Percentiles rank a stretch among this genome's conserved stretches.
These are phyloP conservation scores for Paracamarosporium sp. DNA, from an alignment of 2,329 filamentous ascomycete genomes.

Conservation along the genomic window DNA sequence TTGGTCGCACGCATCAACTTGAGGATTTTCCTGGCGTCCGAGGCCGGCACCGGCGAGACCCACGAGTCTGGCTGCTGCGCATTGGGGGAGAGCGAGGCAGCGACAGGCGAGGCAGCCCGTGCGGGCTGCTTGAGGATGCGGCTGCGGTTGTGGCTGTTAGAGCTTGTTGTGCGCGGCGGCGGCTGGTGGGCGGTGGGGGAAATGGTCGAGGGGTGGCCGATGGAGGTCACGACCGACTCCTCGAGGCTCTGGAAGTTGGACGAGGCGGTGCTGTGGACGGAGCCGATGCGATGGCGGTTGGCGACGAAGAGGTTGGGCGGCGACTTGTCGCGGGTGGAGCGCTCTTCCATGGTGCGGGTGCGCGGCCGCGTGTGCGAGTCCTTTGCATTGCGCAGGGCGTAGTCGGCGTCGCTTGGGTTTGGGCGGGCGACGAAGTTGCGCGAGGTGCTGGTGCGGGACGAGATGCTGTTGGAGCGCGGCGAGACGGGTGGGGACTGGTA, in stretches of 20 bases:
- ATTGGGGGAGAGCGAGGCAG: constrained; percentile 17
- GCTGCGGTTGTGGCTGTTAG: constrained; percentile 32
- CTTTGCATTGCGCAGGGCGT: constrained; percentile 34
- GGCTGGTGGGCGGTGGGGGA: constrained; percentile 34
- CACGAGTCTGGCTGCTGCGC: constrained; percentile 40
- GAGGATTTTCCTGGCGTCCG: constrained; percentile 74
- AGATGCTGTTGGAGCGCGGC: constrained; percentile 34
- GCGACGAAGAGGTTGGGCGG: constrained; percentile 53
- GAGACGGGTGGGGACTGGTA: constrained; percentile 37
- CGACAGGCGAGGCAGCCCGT: constrained; percentile 10
- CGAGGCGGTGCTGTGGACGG: constrained; percentile 69
- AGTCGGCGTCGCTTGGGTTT: constrained; percentile 42
- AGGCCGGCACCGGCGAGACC: constrained; percentile 57
- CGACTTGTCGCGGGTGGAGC: constrained; percentile 47
- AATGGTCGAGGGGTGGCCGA: constrained; percentile 50
- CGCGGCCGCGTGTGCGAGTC: constrained; percentile 62
- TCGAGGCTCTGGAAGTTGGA: constrained; percentile 56
- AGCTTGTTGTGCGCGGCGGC: constrained; percentile 38
- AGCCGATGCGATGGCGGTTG: constrained; percentile 71
- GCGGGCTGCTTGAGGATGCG: constrained; percentile 37
- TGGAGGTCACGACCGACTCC: constrained; percentile 49
- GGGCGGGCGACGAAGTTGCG: constrained; percentile 37
- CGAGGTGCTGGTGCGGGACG: constrained; percentile 29
- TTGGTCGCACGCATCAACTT: constrained; percentile 78
- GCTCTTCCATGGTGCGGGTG: constrained; percentile 59